These are phyloP conservation scores for Diddensiella transvaalensis DNA, from an alignment of 805 yeast species.

Conservation along the genomic window DNA sequence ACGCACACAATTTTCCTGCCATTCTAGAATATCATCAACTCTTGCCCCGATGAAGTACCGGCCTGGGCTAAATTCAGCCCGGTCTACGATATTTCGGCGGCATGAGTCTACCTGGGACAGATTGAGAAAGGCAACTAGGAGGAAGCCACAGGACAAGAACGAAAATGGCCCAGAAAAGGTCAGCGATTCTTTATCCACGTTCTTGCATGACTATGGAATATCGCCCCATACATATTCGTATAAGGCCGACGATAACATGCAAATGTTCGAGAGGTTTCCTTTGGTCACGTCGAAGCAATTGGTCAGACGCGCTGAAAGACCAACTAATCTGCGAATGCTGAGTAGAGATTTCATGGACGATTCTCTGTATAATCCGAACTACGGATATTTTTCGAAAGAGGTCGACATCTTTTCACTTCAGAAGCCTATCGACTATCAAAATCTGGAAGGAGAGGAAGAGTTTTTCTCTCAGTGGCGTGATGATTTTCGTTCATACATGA, in stretches of 20 bases:
- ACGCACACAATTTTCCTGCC: too few species aligned
- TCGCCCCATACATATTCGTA: slow-evolving; percentile 35
- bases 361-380: slow-evolving; percentile 72
- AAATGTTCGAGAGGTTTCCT: slow-evolving; percentile 44
- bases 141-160: neutral
- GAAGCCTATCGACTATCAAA: slow-evolving; percentile 58
- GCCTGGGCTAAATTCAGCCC: neutral
- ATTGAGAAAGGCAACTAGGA: slow-evolving; percentile 11
- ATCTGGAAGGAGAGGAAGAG: slow-evolving; percentile 59
- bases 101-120: slow-evolving; percentile 14
- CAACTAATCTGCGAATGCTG: slow-evolving; percentile 64
- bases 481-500: slow-evolving; percentile 48
- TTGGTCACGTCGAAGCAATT: slow-evolving; percentile 38
- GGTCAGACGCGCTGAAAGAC: slow-evolving; percentile 43
- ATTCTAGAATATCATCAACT: too few species aligned
- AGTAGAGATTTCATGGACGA: slow-evolving; percentile 80
- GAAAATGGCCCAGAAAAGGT: neutral
- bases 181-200: neutral
- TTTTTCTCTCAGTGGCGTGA: slow-evolving; percentile 66
- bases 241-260: slow-evolving; percentile 34
- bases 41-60: slow-evolving; percentile 1
- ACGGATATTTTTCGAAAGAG: slow-evolving; percentile 78
- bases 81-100: neutral
- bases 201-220: slow-evolving; percentile 34
- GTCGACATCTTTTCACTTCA: slow-evolving; percentile 73